Evolutionary conservation across 75 land plant genomes (phyloP), one percentile per base, ranked within the genome.

Genomic region (Azolla pinnata): DNA sequence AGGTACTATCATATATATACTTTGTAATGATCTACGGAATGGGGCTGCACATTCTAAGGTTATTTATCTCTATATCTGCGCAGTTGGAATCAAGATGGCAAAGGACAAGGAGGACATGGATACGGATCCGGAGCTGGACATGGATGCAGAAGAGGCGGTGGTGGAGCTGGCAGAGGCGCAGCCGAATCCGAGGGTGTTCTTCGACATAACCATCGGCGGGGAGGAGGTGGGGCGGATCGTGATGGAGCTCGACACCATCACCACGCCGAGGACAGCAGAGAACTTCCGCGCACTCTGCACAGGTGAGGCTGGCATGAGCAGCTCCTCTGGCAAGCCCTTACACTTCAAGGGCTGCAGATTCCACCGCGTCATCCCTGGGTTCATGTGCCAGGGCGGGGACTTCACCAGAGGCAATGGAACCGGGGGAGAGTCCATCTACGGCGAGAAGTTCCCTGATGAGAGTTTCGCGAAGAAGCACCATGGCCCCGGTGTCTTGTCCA

Each of bases 381-480:
- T 86, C 67, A 86, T 86, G 90, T 86, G 90, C 82, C 90, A 86
- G 81, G 87, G 87, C 49, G 87, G 87, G n/a, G 87, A 80, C 56
- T 83, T 83, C 73, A 83, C 87, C 29, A 65, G 61, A 33, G 83
- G 87, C n/a, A n/a, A 88, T 54, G 93, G 85, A 21, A 88, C 76
- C 0, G 85, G 85, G 28, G 86, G 86, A 0, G 86, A 85, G 59
- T 85, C 88, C 8, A 85, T 85, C 26, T 79, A 85, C 48, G 86
- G 80, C 0, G 0, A 9, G 14, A 84, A 75, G 50, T 84, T 84
- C 47, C 69, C 56, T 0, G 80, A 83, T 19, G 86, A 79, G 74
- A 79, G 76, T 68, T 86, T 83, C 71, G 60, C 46, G 59, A 32
- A 57, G 66, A 77, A 72, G 66, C 86, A 86, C 70, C 71, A 62